Evolutionary conservation across 2,329 filamentous ascomycete genomes (phyloP), one percentile per base, ranked within the genome.

Genomic region (Fusarium cicatricum): DNA sequence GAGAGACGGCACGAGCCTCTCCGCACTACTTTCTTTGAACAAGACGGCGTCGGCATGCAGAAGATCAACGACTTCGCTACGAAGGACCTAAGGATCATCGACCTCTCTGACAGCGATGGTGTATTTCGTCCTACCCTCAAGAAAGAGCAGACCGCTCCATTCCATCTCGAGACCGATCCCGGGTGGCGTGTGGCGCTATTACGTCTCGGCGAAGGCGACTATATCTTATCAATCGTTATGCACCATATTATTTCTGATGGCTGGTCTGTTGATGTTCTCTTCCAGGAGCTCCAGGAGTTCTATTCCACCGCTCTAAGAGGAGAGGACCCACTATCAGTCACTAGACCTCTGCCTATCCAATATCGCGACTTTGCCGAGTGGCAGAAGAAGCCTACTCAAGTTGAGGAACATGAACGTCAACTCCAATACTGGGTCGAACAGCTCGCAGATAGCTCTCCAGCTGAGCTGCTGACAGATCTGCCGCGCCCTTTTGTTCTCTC

Each of bases 221-320:
- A 69, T 43, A 17, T 69, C 2, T 44, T 71, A 1, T 69, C 66
- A 0, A 66, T 71, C 8, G 57, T 68, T 3, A 67, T 71, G 63
- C 70, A 71, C 32, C 70, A 71, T 14, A 70, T 69, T 16, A 55
- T 71, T 5, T 66, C 68, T 0, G 70, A 71, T 33, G 69, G 70
- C 1, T 71, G 69, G 70, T 71, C 70, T 3, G 43, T 71, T 3
- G 66, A 71, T 12, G 54, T 57, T 8, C 26, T 71, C 0, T 47
- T 52, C 2, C 43, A 34, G 2, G 69, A 71, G 15, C 56, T 71
- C 8, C 52, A 29, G 1, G 11, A 26, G 4, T 59, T 69, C 23
- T 71, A 70, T 26, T 21, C 49, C 0, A 53, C 50, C 1, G 57
- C 60, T 12, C 39, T 51, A 0, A 42, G 51, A 6, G 43, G 29